Conservation (phyloP, 1,139 yeast species). For the Entelexis paramagnoliae region DNA sequence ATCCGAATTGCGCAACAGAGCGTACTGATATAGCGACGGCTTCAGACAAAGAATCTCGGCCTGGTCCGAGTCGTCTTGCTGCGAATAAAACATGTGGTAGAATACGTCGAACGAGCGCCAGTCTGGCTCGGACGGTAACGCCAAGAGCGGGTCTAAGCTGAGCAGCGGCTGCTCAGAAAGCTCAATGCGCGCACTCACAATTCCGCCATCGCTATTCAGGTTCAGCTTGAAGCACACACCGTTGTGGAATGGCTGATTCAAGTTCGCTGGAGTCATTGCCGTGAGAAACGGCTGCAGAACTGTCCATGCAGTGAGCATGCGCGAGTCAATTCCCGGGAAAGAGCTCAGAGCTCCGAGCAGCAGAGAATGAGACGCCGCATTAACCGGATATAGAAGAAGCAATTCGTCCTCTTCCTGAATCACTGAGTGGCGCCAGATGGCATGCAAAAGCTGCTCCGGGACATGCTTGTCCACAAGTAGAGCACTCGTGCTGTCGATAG, state of each 20-base stretch:
- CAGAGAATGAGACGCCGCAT: slow-evolving; percentile 29
- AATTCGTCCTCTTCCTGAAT: slow-evolving; percentile 36
- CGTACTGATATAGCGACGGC: slow-evolving; percentile 27
- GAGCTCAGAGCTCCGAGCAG: slow-evolving; percentile 29
- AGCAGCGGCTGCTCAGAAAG: slow-evolving; percentile 29
- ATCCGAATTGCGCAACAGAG: slow-evolving; percentile 28
- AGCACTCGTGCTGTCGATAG: slow-evolving; percentile 31
- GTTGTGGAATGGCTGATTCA: slow-evolving; percentile 32
- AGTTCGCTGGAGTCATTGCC: slow-evolving; percentile 32
- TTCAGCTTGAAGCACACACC: slow-evolving; percentile 31
- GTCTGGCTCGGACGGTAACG: slow-evolving; percentile 26
- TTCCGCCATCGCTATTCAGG: slow-evolving; percentile 30
- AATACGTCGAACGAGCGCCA: slow-evolving; percentile 35
- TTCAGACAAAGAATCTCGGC: slow-evolving; percentile 31
- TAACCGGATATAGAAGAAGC: slow-evolving; percentile 30
- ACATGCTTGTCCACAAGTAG: slow-evolving; percentile 29
- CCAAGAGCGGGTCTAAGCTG: slow-evolving; percentile 30
- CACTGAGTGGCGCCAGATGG: slow-evolving; percentile 36
- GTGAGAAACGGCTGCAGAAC: slow-evolving; percentile 35
- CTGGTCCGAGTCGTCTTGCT: slow-evolving; percentile 24
- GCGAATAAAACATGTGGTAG: slow-evolving; percentile 32
- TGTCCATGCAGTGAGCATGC: slow-evolving; percentile 31
- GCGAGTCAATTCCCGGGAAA: slow-evolving; percentile 33
- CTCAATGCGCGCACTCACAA: slow-evolving; percentile 31
- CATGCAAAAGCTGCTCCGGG: slow-evolving; percentile 31